phyloP scores from a whole-genome alignment of 257 asterid species.

The Ajuga chamaepitys region DNA sequence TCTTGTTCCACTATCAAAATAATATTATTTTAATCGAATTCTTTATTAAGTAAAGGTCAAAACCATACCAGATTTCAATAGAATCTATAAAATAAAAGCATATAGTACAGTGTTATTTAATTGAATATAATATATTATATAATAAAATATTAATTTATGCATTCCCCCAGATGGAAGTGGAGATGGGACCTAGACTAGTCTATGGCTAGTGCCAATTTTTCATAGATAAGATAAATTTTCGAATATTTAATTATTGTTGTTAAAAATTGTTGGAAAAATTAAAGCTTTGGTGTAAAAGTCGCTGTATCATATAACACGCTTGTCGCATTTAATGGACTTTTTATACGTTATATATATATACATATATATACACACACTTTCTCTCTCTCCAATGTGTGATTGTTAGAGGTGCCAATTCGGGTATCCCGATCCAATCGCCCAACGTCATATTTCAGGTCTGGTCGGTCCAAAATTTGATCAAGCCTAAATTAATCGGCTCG shows the following conservation, averaged over 20 bases:
- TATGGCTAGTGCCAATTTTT: conserved; percentile 18
- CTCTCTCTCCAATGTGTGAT: no score
- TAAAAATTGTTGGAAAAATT: not conserved
- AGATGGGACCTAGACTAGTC: conserved; percentile 34
- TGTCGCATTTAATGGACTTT: conserved; percentile 44
- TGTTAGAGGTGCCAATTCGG: no score
- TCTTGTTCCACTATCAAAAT: conserved; percentile 49
- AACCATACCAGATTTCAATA: conserved; percentile 34
- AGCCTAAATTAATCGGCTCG: no score
- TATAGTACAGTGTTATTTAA: conserved; percentile 22
- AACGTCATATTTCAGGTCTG: no score
- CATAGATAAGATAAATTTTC: conserved; percentile 26
- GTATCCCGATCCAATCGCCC: no score
- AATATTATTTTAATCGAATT: conserved; percentile 9
- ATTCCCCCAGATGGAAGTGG: conserved; percentile 39
- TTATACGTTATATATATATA: conserved; percentile 10
- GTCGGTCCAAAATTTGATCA: no score
- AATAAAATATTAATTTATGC: conserved; percentile 28
- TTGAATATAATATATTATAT: conserved; percentile 4
- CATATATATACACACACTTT: no score
- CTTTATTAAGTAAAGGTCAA: conserved; percentile 36
- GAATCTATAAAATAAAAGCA: conserved; percentile 14
- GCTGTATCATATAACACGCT: conserved; percentile 47
- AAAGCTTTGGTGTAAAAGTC: conserved; percentile 28
- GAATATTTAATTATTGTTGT: not conserved